phyloP scores from a whole-genome alignment of 2,329 filamentous ascomycete genomes.

The Penicillium freii region DNA sequence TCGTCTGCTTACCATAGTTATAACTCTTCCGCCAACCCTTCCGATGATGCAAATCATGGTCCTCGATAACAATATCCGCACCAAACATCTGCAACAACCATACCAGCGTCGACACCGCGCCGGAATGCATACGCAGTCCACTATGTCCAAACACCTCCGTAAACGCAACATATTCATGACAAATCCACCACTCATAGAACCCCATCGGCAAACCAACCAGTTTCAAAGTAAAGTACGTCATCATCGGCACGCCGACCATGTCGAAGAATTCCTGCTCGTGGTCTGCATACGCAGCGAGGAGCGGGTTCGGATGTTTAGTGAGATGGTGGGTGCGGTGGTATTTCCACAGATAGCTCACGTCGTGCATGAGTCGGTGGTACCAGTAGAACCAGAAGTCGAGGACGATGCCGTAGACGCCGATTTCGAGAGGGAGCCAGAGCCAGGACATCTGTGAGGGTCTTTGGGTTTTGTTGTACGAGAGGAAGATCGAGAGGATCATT shows the following conservation, averaged over 20 bases:
- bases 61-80: conserved; percentile 46
- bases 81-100: conserved; percentile 37
- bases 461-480: conserved; percentile 30
- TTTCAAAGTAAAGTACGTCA: conserved; percentile 40
- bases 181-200: conserved; percentile 51
- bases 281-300: conserved; percentile 46
- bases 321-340: conserved; percentile 49
- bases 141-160: conserved; percentile 24
- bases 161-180: conserved; percentile 47
- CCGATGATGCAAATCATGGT: conserved; percentile 44
- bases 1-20: conserved; percentile 38
- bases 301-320: conserved; percentile 47
- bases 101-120: conserved; percentile 36
- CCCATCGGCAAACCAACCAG: conserved; percentile 44
- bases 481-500: conserved; percentile 32
- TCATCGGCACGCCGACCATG: conserved; percentile 42
- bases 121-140: conserved; percentile 35
- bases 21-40: conserved; percentile 41
- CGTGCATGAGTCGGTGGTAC: conserved; percentile 42
- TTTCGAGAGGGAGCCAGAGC: conserved; percentile 39
- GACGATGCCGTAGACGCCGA: conserved; percentile 24
- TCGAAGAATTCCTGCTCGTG: conserved; percentile 47
- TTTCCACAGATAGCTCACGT: conserved; percentile 42
- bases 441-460: conserved; percentile 30
- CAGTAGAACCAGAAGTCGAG: conserved; percentile 30